Evolutionary conservation across 129 eudicot genomes (phyloP).

Genomic region (Lonicera japonica): DNA sequence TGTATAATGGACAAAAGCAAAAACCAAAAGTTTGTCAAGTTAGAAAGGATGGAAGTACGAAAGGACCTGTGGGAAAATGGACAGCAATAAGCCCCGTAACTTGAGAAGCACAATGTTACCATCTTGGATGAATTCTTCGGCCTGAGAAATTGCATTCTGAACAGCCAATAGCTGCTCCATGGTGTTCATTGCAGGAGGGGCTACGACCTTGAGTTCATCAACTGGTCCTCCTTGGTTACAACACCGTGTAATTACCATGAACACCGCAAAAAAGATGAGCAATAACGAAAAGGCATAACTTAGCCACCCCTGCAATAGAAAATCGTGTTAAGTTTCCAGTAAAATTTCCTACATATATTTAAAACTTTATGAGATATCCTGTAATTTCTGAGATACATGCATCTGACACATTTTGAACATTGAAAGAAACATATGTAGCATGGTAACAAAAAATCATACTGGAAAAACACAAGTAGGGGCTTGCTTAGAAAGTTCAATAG

Average conservation of each 20-base stretch:
- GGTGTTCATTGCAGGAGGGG: constrained; percentile 80
- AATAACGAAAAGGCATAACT: constrained; percentile 50
- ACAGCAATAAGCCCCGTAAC: constrained; percentile 62
- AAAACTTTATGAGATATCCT: too few relatives aligned
- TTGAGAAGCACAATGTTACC: constrained; percentile 81
- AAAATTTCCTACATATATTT: not conserved
- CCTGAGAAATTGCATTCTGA: constrained; percentile 84
- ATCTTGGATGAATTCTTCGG: constrained; percentile 80
- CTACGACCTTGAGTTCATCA: constrained; percentile 62
- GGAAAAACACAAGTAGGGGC: not conserved
- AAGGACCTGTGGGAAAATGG: constrained; percentile 79
- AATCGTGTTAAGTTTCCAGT: not conserved
- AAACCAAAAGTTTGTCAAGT: not conserved
- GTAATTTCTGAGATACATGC: too few relatives aligned
- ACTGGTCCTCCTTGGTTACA: constrained; percentile 37
- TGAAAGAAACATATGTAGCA: too few relatives aligned
- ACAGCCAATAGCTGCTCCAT: constrained; percentile 98
- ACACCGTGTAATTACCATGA: constrained; percentile 48
- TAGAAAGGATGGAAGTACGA: constrained; percentile 1
- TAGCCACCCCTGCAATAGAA: constrained; percentile 70
- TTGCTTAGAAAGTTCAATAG: not conserved
- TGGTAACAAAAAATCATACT: too few relatives aligned
- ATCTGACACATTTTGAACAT: too few relatives aligned
- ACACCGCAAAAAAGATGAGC: constrained; percentile 41
- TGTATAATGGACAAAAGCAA: too few relatives aligned